Percentiles rank a stretch among this genome's conserved stretches.
Conservation (phyloP, 2,329 filamentous ascomycete genomes). For the Colletotrichum chrysophilum region DNA sequence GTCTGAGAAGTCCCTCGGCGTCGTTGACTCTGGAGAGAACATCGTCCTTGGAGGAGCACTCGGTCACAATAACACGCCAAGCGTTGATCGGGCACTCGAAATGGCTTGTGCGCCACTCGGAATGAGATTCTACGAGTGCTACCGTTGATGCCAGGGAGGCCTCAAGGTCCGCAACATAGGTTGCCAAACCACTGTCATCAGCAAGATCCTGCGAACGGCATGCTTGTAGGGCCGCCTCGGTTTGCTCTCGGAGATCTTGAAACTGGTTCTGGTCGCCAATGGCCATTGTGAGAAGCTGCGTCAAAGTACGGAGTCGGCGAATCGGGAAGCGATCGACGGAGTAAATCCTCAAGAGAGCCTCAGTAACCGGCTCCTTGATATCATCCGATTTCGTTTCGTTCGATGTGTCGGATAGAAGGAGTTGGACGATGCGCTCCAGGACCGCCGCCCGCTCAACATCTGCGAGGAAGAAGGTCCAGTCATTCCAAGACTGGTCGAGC, state of each 20-base stretch:
- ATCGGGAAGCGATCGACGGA: constrained; percentile 55
- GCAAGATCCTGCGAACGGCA: constrained; percentile 41
- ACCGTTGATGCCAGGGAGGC: constrained; percentile 49
- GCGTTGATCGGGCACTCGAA: constrained; percentile 41
- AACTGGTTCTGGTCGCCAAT: constrained; percentile 49
- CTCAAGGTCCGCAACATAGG: constrained; percentile 54
- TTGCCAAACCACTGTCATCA: constrained; percentile 49
- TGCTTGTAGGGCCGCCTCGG: constrained; percentile 40
- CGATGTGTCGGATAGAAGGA: constrained; percentile 42
- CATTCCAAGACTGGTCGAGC: constrained; percentile 59
- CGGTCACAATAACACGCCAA: constrained; percentile 50
- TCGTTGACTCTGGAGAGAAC: constrained; percentile 54
- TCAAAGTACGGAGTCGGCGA: constrained; percentile 55
- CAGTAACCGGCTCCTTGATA: constrained; percentile 50
- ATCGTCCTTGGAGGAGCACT: constrained; percentile 43
- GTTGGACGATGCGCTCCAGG: constrained; percentile 64
- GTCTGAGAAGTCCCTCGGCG: constrained; percentile 51
- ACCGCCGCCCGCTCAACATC: constrained; percentile 60
- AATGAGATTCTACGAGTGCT: constrained; percentile 44
- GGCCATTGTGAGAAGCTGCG: constrained; percentile 52
- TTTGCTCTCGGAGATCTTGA: constrained; percentile 42
- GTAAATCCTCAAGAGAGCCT: constrained; percentile 55
- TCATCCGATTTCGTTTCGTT: constrained; percentile 33
- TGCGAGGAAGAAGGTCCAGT: constrained; percentile 59
- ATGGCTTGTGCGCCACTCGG: constrained; percentile 31